A percentile compares a stretch with the other conserved stretches of the same genome.
Conservation (phyloP, 2,329 filamentous ascomycete genomes). For the Arthroderma sp. region DNA sequence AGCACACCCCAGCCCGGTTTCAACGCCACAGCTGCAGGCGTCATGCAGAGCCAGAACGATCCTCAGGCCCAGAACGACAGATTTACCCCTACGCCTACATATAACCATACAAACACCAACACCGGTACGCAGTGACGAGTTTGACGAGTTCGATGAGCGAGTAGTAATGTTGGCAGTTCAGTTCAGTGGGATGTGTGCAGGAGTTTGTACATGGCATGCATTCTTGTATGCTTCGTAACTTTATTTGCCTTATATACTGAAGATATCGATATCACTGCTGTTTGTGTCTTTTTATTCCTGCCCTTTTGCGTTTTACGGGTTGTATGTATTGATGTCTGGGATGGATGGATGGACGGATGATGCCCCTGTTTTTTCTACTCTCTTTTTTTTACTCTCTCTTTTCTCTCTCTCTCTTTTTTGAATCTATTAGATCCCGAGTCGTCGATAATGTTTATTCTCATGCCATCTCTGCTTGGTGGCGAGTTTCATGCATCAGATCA, state of each 20-base stretch:
- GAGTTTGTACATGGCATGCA: background rate
- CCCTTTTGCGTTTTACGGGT: background rate
- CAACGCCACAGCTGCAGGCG: background rate
- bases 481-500: too few species aligned
- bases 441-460: background rate
- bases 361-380: background rate
- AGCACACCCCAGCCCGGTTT: background rate
- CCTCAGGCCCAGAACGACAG: background rate
- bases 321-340: background rate
- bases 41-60: background rate
- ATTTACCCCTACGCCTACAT: background rate
- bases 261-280: background rate
- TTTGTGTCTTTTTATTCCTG: background rate
- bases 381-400: background rate
- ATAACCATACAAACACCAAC: too few species aligned
- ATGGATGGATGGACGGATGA: background rate
- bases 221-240: background rate
- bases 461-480: too few species aligned
- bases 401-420: background rate
- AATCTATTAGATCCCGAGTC: background rate
- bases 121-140: background rate
- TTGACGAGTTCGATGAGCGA: too few species aligned
- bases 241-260: background rate
- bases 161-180: background rate
- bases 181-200: background rate